Evolutionary conservation across 2,329 filamentous ascomycete species (phyloP).

Genomic region (Sordariomycetes sp.): DNA sequence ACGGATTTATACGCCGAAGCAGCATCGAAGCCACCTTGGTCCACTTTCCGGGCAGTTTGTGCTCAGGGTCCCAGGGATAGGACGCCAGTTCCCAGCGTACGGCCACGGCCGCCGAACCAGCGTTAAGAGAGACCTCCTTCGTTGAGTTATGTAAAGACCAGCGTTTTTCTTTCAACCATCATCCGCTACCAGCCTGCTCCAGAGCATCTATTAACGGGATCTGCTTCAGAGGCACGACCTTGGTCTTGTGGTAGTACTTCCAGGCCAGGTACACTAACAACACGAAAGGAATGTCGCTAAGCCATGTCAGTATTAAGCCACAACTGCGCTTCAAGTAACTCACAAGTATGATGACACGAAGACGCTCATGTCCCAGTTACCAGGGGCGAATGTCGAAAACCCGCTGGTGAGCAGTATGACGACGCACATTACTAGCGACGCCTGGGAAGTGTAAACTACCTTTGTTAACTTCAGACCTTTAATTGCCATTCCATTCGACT

Average conservation of each 20-base stretch:
- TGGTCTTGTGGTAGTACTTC: conserved; percentile 58
- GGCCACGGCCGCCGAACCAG: no score
- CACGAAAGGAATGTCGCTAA: conserved; percentile 51
- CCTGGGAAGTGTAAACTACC: conserved; percentile 50
- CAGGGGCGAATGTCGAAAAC: conserved; percentile 52
- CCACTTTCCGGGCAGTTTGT: no score
- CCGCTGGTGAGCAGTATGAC: conserved; percentile 63
- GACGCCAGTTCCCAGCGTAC: no score
- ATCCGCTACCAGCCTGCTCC: conserved; percentile 34
- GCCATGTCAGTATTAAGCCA: neutral
- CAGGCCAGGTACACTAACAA: conserved; percentile 47
- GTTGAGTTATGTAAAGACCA: no score
- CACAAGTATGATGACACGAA: conserved; percentile 57
- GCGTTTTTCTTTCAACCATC: no score
- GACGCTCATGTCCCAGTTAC: conserved; percentile 45
- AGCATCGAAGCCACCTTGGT: no score
- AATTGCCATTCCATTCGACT: conserved; percentile 14
- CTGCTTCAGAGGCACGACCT: conserved; percentile 36
- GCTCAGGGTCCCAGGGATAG: no score
- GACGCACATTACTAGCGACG: conserved; percentile 49
- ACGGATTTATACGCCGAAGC: no score
- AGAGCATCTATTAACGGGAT: conserved; percentile 45
- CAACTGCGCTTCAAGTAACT: no score
- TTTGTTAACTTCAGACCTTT: conserved; percentile 1
- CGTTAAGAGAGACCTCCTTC: no score